Conservation (phyloP, 2,329 filamentous ascomycete species). For the Fusarium sp. region DNA sequence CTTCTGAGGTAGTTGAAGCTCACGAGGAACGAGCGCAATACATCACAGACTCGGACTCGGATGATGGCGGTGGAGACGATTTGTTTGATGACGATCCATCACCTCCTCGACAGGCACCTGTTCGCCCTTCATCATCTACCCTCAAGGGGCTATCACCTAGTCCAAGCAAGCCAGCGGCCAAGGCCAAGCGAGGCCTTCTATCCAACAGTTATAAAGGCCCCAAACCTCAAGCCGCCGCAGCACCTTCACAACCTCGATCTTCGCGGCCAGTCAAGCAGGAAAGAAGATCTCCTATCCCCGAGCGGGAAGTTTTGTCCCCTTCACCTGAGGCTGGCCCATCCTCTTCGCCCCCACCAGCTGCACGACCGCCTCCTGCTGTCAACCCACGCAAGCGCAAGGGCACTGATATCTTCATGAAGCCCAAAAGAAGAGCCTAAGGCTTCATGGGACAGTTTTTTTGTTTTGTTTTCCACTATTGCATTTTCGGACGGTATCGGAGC, state of each 20-base stretch:
- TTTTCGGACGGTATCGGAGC: neutral
- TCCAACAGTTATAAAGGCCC: constrained; percentile 44
- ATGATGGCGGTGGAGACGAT: constrained; percentile 22
- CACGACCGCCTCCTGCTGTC: constrained; percentile 12
- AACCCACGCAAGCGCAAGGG: constrained; percentile 56
- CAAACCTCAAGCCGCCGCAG: constrained; percentile 29
- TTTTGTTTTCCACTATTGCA: neutral
- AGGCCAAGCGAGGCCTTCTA: constrained; percentile 41
- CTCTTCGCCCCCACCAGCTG: constrained; percentile 37
- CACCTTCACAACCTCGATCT: constrained; percentile 21
- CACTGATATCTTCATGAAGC: constrained; percentile 62
- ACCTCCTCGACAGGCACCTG: constrained; percentile 15
- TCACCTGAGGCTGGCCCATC: constrained; percentile 34
- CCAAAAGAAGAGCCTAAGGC: constrained; percentile 52
- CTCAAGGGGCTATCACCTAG: constrained; percentile 33
- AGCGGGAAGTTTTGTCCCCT: constrained; percentile 34
- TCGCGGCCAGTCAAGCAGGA: constrained; percentile 10
- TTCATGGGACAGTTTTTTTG: neutral
- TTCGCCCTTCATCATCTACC: constrained; percentile 30
- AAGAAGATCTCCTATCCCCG: constrained; percentile 26
- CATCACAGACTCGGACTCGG: constrained; percentile 55
- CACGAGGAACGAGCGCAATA: constrained; percentile 53
- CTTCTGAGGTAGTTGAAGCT: constrained; percentile 43
- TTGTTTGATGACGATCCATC: constrained; percentile 40
- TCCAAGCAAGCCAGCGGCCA: neutral